Evolutionary conservation across 768 basidiomycete species (phyloP).

Genomic region (Hemileccinum impolitum): DNA sequence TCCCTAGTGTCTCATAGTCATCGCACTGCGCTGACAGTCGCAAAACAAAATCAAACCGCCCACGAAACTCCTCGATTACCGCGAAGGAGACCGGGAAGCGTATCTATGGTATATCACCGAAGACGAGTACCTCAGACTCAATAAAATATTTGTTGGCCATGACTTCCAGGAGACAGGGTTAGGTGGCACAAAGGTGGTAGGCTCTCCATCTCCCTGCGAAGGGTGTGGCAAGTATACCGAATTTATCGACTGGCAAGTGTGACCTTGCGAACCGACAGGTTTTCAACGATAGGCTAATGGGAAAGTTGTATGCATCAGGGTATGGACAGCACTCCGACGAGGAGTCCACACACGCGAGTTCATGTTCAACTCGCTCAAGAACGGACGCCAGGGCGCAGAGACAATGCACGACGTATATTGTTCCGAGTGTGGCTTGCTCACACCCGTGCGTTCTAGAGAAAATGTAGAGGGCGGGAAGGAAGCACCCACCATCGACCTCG

Average conservation of each 20-base stretch:
- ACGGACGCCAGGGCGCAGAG: conserved; percentile 14
- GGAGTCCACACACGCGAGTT: conserved; percentile 18
- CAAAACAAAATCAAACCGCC: conserved; percentile 10
- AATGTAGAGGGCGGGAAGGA: conserved; percentile 13
- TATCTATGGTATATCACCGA: conserved; percentile 20
- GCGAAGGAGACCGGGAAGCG: background rate
- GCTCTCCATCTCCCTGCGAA: conserved; percentile 3
- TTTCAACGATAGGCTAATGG: background rate
- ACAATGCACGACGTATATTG: conserved; percentile 19
- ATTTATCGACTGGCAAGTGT: conserved; percentile 10
- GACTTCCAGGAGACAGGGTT: conserved; percentile 13
- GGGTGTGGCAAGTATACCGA: conserved; percentile 18
- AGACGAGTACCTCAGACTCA: conserved; percentile 16
- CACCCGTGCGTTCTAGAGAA: conserved; percentile 10
- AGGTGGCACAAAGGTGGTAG: conserved; percentile 13
- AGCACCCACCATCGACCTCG: conserved; percentile 8
- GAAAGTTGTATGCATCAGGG: conserved; percentile 2
- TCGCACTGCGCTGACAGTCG: background rate
- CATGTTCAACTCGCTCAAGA: conserved; percentile 15
- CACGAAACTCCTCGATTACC: background rate
- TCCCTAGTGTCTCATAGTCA: no score
- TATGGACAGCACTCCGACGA: conserved; percentile 15
- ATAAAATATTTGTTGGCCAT: conserved; percentile 7
- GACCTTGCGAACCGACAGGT: background rate
- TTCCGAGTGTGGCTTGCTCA: conserved; percentile 16